Base-by-base conservation (phyloP, 257 asterid species). In the Forsythia viridissima region DNA sequence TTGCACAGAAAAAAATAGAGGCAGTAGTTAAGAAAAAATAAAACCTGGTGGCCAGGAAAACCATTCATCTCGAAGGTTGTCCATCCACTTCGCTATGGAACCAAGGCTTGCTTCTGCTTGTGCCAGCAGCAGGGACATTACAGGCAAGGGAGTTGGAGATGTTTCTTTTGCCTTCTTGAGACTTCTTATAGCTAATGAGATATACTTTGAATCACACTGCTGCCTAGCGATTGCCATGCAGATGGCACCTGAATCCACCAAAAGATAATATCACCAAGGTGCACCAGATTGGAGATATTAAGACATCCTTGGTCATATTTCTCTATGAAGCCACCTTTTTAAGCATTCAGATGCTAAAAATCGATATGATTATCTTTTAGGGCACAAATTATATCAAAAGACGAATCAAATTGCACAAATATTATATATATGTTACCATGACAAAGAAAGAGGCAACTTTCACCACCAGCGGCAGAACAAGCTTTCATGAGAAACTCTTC, bases 61-160 rank as follows among this genome's bases (percentile, higher is more conserved):
- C 95, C 95, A 94, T 84, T 93, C 99, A 75, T 91, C 88, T 2
- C 39, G 85, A 81, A 94, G 91, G 87, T 86, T 85, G 79, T 72
- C 82, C 82, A 84, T 91, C 98, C 98, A 94, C 86, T 90, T 91
- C 11, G 87, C 76, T 82, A 78, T 87, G 52, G 95, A 88, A 78
- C 97, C 97, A 70, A 91, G 85, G 89, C 98, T 93, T 46, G 90
- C 98, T 91, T 94, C 97, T 85, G 97, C 96, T 88, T 90, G 98
- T 21, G 92, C 98, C 75, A 94, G 82, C 87, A 94, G 81, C 21
- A 90, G 76, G 40, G 98, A 93, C 83, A 88, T 86, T 18, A 86
- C 65, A 78, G 99, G 98, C 81, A 91, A 81, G 15, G 91, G 87
- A 42, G 41, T n/a, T 3, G 48, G 71, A 76, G 94, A 86, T 76